Percentiles rank a stretch among this genome's conserved stretches.
These are phyloP conservation scores for Boletus rubescentipes DNA, from an alignment of 768 basidiomycete species.

Conservation along the genomic window DNA sequence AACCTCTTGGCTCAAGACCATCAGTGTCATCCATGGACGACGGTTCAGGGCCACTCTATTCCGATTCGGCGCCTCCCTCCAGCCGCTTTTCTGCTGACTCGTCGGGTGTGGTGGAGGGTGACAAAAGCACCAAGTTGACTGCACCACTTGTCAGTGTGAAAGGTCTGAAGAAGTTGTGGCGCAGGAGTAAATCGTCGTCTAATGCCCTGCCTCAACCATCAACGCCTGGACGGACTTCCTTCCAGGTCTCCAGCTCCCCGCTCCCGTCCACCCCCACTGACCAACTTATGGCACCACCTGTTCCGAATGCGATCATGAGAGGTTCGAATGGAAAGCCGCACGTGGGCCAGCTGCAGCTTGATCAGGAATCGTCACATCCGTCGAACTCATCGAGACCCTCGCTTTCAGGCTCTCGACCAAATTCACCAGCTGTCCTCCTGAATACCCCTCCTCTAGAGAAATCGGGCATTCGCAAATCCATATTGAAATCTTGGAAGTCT, in stretches of 20 bases:
- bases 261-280: constrained; percentile 38
- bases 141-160: constrained; percentile 70
- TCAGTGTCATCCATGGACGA: constrained; percentile 27
- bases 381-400: constrained; percentile 34
- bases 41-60: constrained; percentile 14
- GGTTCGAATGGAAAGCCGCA: constrained; percentile 26
- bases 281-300: constrained; percentile 22
- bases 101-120: constrained; percentile 34
- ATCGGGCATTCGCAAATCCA: constrained; percentile 60
- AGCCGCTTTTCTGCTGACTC: constrained; percentile 84
- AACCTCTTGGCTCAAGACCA: constrained; percentile 22
- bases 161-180: constrained; percentile 74
- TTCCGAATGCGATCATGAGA: constrained; percentile 24
- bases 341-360: constrained; percentile 58
- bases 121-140: constrained; percentile 29
- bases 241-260: constrained; percentile 25
- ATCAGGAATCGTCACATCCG: constrained; percentile 62
- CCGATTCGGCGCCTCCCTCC: constrained; percentile 33
- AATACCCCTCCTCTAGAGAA: constrained; percentile 40
- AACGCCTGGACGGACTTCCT: constrained; percentile 38
- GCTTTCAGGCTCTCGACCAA: constrained; percentile 33
- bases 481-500: constrained; percentile 65
- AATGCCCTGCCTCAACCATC: constrained; percentile 36
- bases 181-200: constrained; percentile 57
- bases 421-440: constrained; percentile 21